Base-by-base conservation (phyloP, 331 rosid species). In the Pyracantha coccinea region DNA sequence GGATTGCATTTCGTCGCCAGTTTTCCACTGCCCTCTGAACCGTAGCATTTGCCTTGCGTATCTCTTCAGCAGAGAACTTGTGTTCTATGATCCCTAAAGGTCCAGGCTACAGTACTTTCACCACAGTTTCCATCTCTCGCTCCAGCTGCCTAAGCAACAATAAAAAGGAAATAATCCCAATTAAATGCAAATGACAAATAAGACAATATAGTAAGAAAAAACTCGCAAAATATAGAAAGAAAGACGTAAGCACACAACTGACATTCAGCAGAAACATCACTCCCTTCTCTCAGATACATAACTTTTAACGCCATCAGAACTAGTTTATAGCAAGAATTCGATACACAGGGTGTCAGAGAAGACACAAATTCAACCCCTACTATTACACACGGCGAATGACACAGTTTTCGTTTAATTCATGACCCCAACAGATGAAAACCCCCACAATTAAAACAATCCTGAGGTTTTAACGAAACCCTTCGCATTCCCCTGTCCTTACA, bases 41-140 rank as follows among this genome's bases (percentile, higher is more conserved):
- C 0, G 90, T 83, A 50, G 78, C 79, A 75, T 86, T 83, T 57
- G 97, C 97, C 84, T 72, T 76, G 24, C 59, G 71, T 55, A 90
- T 88, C 83, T 90, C 97, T 3, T 85, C 89, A 20, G 88, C 88
- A 70, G 97, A 90, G 81, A 90, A 92, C 79, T 90, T 90, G 83
- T 94, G 97, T 68, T 92, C 97, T 52, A 81, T 70, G 77, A 92
- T 87, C 71, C 99, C 99, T 75, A 94, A 69, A 23, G 97, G 96
- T 80, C 99, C 96, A 59, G 97, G 99, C 83, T 93, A 95, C 88
- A 93, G 59, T 62, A 90, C 96, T 75, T 86, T 87, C 23, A 90
- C 61, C 76, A 91, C 98, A 75, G 93, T 90, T 78, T 91, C 98
- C 85, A 91, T 80, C 81, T 94, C 98, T 78, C 85, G 93, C 78